Conservation (phyloP, 768 basidiomycete genomes). For the Baorangia bicolor region DNA sequence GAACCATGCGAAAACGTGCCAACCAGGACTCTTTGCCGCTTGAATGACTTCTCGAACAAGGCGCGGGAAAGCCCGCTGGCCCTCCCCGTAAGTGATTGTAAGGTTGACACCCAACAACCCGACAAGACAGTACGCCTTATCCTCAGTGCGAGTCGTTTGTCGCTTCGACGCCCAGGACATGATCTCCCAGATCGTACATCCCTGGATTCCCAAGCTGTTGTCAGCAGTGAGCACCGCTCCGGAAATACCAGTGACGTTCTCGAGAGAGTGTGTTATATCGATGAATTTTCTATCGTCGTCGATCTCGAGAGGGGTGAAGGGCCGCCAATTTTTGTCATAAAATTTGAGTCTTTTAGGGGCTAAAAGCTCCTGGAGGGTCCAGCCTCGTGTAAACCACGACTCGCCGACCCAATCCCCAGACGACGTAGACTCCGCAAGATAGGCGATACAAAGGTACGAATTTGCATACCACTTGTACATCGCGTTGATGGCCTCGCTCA, state of each 20-base stretch:
- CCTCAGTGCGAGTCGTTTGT: conserved; percentile 23
- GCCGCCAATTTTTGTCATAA: conserved; percentile 14
- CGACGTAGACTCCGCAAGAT: conserved; percentile 7
- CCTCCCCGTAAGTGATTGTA: conserved; percentile 25
- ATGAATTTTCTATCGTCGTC: not conserved
- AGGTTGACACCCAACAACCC: conserved; percentile 18
- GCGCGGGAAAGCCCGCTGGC: conserved; percentile 17
- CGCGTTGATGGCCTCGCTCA: conserved; percentile 19
- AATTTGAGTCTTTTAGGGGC: conserved; percentile 22
- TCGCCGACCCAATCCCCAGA: not conserved
- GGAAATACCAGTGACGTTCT: conserved; percentile 1
- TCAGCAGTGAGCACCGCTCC: not conserved
- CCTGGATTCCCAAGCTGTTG: not conserved
- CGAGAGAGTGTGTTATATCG: not conserved
- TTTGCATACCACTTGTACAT: conserved; percentile 28
- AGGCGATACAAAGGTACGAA: conserved; percentile 18
- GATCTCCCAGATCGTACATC: conserved; percentile 5
- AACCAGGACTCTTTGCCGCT: not conserved
- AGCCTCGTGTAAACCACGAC: conserved; percentile 15
- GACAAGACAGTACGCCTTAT: conserved; percentile 22
- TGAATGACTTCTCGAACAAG: conserved; percentile 12
- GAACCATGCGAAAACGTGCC: conserved; percentile 17
- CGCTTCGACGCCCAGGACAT: conserved; percentile 24
- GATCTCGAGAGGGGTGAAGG: not conserved
- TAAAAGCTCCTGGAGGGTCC: conserved; percentile 14